Evolutionary conservation across 768 basidiomycete genomes (phyloP).

Genomic region (Collybiopsis confluens): DNA sequence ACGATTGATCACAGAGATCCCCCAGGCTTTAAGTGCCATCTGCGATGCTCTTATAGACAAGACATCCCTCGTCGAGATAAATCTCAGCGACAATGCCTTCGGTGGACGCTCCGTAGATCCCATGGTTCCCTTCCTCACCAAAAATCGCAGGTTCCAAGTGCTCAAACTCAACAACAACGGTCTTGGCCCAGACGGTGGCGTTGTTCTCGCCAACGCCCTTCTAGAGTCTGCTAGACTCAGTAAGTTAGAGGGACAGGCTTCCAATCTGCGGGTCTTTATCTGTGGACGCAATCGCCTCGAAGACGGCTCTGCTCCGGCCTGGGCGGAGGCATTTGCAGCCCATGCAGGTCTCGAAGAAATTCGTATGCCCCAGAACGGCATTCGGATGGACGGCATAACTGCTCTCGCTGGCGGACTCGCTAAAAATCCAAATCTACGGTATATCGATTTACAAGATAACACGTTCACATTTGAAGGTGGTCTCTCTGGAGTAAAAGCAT

Average conservation of each 20-base stretch:
- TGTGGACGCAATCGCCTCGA: constrained; percentile 97
- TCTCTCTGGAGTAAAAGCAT: constrained; percentile 45
- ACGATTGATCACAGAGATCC: constrained; percentile 93
- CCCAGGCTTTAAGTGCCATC: constrained; percentile 79
- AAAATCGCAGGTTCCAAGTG: constrained; percentile 77
- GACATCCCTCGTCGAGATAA: constrained; percentile 76
- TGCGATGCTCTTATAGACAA: constrained; percentile 84
- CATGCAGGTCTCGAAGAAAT: constrained; percentile 82
- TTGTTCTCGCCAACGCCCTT: constrained; percentile 80
- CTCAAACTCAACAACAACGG: constrained; percentile 97
- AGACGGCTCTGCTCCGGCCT: constrained; percentile 77
- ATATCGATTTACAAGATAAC: constrained; percentile 92
- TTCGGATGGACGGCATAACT: constrained; percentile 86
- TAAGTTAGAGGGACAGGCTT: constrained; percentile 59
- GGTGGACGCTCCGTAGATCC: constrained; percentile 93
- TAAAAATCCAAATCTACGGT: constrained; percentile 58
- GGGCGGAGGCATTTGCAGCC: constrained; percentile 85
- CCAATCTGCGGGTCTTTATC: constrained; percentile 74
- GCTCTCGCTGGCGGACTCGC: constrained; percentile 73
- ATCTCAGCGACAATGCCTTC: constrained; percentile 95
- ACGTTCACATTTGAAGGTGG: constrained; percentile 66
- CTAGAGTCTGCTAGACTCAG: constrained; percentile 67
- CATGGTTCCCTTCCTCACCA: constrained; percentile 83
- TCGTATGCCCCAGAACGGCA: constrained; percentile 96
- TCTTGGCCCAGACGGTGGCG: constrained; percentile 85